Evolutionary conservation across 169 alveolate genomes (phyloP).

Genomic region (Neospora caninum): DNA sequence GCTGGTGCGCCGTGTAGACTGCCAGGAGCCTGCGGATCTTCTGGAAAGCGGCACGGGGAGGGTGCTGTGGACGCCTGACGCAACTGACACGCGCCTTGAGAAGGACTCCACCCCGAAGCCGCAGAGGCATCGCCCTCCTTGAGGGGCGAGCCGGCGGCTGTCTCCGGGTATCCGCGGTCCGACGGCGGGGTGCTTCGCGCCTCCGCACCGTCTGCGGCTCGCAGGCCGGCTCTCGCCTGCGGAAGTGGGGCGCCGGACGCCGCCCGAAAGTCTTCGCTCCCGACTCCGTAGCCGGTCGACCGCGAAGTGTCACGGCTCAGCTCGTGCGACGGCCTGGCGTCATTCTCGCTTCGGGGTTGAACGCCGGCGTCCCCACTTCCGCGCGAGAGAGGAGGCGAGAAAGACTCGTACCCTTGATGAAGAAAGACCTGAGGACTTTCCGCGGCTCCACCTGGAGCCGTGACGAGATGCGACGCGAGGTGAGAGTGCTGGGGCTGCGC

Average conservation of each 20-base stretch:
- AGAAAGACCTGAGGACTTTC: background rate
- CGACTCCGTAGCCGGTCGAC: background rate
- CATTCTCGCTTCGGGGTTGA: background rate
- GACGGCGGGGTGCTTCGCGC: background rate
- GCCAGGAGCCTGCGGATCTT: background rate
- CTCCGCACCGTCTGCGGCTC: background rate
- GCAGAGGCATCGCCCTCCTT: background rate
- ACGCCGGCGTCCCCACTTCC: background rate
- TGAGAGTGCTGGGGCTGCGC: background rate
- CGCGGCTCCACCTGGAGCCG: background rate
- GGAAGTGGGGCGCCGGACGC: background rate
- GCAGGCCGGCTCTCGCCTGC: background rate
- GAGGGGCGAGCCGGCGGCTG: background rate
- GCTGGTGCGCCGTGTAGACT: background rate
- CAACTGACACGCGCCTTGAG: background rate
- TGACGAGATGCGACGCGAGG: background rate
- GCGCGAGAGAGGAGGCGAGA: background rate
- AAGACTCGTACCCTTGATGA: background rate
- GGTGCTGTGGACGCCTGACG: background rate
- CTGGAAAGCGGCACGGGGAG: background rate
- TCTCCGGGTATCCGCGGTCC: background rate
- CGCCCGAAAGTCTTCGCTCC: background rate
- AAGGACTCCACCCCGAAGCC: background rate
- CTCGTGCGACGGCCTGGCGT: background rate
- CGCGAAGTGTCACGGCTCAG: background rate